These are phyloP conservation scores for Aspergillus neotritici DNA, from an alignment of 2,329 filamentous ascomycete genomes.

Conservation along the genomic window DNA sequence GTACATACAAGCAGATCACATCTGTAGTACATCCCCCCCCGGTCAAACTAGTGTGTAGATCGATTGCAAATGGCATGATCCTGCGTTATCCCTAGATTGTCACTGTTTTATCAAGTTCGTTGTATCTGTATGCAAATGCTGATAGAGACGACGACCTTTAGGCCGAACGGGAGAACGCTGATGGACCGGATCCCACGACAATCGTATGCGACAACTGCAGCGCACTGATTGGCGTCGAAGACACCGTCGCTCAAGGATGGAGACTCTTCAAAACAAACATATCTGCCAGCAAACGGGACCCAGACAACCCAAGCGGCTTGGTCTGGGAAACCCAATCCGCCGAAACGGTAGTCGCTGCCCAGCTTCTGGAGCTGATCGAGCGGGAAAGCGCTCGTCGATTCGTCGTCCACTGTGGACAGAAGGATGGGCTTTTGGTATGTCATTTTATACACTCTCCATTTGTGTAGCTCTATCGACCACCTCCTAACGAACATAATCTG, in stretches of 20 bases:
- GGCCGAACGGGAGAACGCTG: slow-evolving; percentile 28
- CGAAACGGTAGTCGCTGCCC: slow-evolving; percentile 46
- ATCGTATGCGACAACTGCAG: slow-evolving; percentile 30
- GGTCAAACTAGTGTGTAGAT: too few relatives aligned
- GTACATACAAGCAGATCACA: slow-evolving; percentile 24
- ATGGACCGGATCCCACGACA: slow-evolving; percentile 28
- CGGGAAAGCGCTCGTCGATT: slow-evolving; percentile 53
- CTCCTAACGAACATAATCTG: neutral
- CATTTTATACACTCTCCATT: neutral
- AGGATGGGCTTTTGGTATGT: slow-evolving; percentile 35
- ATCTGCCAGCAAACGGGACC: slow-evolving; percentile 17
- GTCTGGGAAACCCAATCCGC: slow-evolving; percentile 28
- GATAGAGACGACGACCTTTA: slow-evolving; percentile 12
- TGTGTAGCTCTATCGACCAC: too few relatives aligned
- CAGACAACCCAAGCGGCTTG: slow-evolving; percentile 24
- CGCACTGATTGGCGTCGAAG: slow-evolving; percentile 35
- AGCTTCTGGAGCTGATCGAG: slow-evolving; percentile 52
- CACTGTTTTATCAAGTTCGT: too few relatives aligned
- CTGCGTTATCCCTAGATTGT: too few relatives aligned
- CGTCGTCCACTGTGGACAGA: slow-evolving; percentile 39
- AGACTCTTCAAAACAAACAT: slow-evolving; percentile 49
- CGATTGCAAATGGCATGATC: too few relatives aligned
- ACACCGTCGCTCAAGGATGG: slow-evolving; percentile 39
- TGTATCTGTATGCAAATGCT: slow-evolving; percentile 4
- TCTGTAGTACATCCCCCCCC: neutral